A percentile compares a stretch with the other conserved stretches of the same genome.
phyloP scores from a whole-genome alignment of 2,329 filamentous ascomycete genomes.

The Arthrobotrys musiformis region DNA sequence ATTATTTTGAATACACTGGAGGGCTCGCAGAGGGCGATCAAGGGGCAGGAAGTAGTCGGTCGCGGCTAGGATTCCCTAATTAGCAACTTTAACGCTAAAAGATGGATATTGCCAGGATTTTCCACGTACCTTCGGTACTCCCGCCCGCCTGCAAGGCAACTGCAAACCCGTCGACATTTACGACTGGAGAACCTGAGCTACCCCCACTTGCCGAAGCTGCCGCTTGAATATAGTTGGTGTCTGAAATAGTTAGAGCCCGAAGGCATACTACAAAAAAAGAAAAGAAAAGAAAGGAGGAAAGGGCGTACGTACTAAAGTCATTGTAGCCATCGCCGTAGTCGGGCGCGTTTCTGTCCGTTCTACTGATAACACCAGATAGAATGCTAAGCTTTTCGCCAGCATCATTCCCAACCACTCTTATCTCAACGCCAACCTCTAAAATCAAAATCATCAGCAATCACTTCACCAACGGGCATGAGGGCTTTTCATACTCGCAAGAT shows the following conservation, averaged over 20 bases:
- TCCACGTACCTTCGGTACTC: constrained; percentile 76
- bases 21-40: constrained; percentile 85
- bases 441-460: constrained; percentile 30
- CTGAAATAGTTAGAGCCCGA: constrained; percentile 59
- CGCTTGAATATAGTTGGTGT: constrained; percentile 94
- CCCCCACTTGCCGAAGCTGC: constrained; percentile 96
- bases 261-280: neutral
- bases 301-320: constrained; percentile 79
- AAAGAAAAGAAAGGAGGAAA: too few species aligned
- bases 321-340: constrained; percentile 98
- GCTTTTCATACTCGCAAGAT: constrained; percentile 71
- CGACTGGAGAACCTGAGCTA: constrained; percentile 97
- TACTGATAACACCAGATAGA: constrained; percentile 94
- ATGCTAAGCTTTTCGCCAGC: constrained; percentile 98
- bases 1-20: constrained; percentile 83
- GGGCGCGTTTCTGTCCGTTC: constrained; percentile 93
- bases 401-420: constrained; percentile 97
- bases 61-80: constrained; percentile 69
- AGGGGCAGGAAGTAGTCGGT: constrained; percentile 97
- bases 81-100: neutral
- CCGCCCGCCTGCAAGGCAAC: constrained; percentile 95
- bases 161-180: constrained; percentile 91
- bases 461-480: constrained; percentile 56
- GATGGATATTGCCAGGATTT: neutral
- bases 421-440: constrained; percentile 81